Conservation (phyloP, 441 rosid species). For the Melastoma candidum region DNA sequence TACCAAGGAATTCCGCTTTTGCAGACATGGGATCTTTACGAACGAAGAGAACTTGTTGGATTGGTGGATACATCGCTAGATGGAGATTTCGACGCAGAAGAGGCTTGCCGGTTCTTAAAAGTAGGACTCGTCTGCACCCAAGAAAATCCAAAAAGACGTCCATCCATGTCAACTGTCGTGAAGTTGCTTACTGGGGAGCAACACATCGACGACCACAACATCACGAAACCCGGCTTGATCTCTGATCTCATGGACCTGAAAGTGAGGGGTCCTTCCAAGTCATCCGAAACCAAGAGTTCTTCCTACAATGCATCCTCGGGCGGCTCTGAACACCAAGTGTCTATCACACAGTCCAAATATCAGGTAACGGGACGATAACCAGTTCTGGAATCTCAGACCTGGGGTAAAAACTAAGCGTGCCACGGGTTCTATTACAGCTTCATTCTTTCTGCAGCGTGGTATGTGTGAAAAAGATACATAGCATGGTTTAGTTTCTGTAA, state of each 20-base stretch:
- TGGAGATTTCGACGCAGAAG: conserved; percentile 73
- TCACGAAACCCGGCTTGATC: conserved; percentile 72
- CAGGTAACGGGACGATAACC: conserved; percentile 25
- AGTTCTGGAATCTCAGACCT: conserved; percentile 11
- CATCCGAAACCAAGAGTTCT: conserved; percentile 12
- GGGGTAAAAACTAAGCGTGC: no score
- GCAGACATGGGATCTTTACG: conserved; percentile 83
- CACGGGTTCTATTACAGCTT: no score
- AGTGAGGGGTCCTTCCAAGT: conserved; percentile 37
- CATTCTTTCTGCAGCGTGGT: no score
- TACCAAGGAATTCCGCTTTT: conserved; percentile 8
- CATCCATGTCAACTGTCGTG: conserved; percentile 74
- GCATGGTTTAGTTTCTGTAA: no score
- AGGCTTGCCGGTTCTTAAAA: conserved; percentile 68
- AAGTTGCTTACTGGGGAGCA: conserved; percentile 54
- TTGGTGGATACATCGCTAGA: conserved; percentile 54
- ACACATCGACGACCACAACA: conserved; percentile 27
- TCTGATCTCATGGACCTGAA: conserved; percentile 89
- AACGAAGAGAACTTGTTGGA: conserved; percentile 51
- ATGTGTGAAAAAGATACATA: no score
- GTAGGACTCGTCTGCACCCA: conserved; percentile 91
- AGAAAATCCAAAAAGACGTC: conserved; percentile 73
- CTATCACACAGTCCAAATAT: conserved; percentile 29
- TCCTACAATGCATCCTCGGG: conserved; percentile 23
- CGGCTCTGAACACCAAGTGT: conserved; percentile 35